Evolutionary conservation across 2,329 filamentous ascomycete genomes (phyloP).

Genomic region (Aspergillus pseudoviridinutans): DNA sequence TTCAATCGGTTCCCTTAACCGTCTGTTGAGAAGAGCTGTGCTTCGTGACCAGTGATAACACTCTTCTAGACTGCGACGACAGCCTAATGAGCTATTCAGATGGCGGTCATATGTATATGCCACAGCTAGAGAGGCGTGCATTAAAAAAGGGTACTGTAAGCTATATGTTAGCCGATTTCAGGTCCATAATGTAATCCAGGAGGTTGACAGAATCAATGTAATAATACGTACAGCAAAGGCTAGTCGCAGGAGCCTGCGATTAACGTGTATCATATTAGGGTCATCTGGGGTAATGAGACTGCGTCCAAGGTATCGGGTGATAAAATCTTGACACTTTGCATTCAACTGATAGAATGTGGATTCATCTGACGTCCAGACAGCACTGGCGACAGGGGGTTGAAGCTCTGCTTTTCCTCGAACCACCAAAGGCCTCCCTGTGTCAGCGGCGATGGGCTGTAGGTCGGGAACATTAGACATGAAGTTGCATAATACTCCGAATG

Average conservation of each 20-base stretch:
- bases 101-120: conserved; percentile 37
- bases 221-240: conserved; percentile 36
- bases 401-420: conserved; percentile 14
- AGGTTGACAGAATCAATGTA: neutral
- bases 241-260: conserved; percentile 36
- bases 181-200: too few species aligned
- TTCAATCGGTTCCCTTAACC: conserved; percentile 32
- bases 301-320: conserved; percentile 38
- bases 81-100: conserved; percentile 14
- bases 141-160: conserved; percentile 41
- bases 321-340: conserved; percentile 41
- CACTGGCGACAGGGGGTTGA: conserved; percentile 23
- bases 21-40: conserved; percentile 39
- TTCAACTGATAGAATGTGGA: conserved; percentile 34
- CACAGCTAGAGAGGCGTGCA: conserved; percentile 46
- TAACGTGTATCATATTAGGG: conserved; percentile 35
- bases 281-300: conserved; percentile 39
- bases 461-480: conserved; percentile 36
- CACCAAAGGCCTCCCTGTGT: conserved; percentile 15
- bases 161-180: conserved; percentile 6
- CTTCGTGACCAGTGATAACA: conserved; percentile 44
- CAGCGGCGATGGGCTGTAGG: conserved; percentile 32
- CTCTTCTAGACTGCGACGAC: conserved; percentile 34
- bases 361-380: conserved; percentile 35
- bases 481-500: conserved; percentile 47